Percentiles rank a stretch among this genome's conserved stretches.
phyloP scores from a whole-genome alignment of 2,329 filamentous ascomycete species.

The Pestalotiopsis sp. region DNA sequence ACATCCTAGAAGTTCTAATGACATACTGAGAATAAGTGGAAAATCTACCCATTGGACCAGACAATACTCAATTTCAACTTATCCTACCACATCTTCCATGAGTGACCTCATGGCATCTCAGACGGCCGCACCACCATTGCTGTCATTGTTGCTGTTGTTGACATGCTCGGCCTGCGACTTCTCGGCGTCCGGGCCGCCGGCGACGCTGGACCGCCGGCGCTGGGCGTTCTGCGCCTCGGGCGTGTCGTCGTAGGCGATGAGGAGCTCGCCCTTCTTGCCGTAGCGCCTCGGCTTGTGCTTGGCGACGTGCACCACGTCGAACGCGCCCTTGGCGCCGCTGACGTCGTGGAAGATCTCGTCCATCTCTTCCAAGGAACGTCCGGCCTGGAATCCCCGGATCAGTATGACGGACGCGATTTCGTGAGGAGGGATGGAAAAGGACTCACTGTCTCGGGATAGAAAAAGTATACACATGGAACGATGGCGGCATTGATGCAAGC shows the following conservation, averaged over 20 bases:
- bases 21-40: too few species aligned
- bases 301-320: slow-evolving; percentile 10
- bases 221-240: slow-evolving; percentile 2
- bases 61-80: too few species aligned
- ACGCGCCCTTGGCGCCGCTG: slow-evolving; percentile 1
- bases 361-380: slow-evolving; percentile 8
- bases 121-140: not conserved
- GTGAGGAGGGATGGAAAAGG: not conserved
- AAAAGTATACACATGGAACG: slow-evolving; percentile 9
- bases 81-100: too few species aligned
- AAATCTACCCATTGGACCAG: too few species aligned
- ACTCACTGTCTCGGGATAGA: slow-evolving; percentile 6
- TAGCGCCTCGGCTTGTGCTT: slow-evolving; percentile 9
- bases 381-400: not conserved
- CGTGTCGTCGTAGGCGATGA: slow-evolving; percentile 9
- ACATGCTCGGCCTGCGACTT: slow-evolving; percentile 4
- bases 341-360: slow-evolving; percentile 13
- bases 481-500: slow-evolving; percentile 8
- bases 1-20: too few species aligned
- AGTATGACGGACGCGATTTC: not conserved
- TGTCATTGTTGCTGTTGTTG: not conserved
- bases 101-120: not conserved
- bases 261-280: slow-evolving; percentile 11
- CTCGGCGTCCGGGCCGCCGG: not conserved
- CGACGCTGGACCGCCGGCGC: not conserved